A percentile compares a stretch with the other conserved stretches of the same genome.
Evolutionary conservation across 2,329 filamentous ascomycete species (phyloP).

Genomic region (Arthrobotrys sphaeroides): DNA sequence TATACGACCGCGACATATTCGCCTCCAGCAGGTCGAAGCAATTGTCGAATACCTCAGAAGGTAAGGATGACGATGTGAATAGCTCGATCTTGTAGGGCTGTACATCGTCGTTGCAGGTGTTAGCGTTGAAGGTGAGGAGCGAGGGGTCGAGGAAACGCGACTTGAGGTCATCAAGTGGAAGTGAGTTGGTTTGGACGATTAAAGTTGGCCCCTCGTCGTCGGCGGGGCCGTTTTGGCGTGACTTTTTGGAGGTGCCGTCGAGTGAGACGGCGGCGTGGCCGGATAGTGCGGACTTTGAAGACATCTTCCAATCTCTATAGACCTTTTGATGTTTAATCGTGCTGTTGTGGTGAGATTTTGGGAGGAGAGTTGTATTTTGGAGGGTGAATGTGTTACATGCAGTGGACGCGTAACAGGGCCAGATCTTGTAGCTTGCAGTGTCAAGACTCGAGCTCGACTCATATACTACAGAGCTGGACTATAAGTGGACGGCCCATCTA

Average conservation of each 20-base stretch:
- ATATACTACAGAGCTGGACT: too few relatives aligned
- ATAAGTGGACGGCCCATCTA: too few relatives aligned
- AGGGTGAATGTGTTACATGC: background rate
- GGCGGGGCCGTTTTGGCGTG: background rate
- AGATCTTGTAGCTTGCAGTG: too few relatives aligned
- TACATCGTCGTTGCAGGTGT: background rate
- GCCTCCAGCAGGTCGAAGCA: constrained; percentile 56
- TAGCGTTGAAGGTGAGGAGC: constrained; percentile 16
- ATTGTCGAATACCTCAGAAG: constrained; percentile 40
- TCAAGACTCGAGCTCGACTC: too few relatives aligned
- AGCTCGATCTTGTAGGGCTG: constrained; percentile 53
- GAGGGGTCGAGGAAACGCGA: constrained; percentile 37
- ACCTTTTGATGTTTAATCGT: background rate
- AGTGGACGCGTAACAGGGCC: background rate
- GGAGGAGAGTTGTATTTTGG: constrained; percentile 6
- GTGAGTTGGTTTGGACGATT: constrained; percentile 46
- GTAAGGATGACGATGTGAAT: constrained; percentile 54
- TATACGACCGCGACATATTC: constrained; percentile 55
- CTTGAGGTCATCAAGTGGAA: constrained; percentile 37
- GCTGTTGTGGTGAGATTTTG: background rate
- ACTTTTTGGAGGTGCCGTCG: constrained; percentile 37
- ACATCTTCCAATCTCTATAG: too few relatives aligned
- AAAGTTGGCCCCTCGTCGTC: constrained; percentile 23
- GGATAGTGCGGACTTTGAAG: constrained; percentile 8
- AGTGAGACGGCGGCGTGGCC: constrained; percentile 33